phyloP scores from a whole-genome alignment of 163 green algal genomes.

The Prototheca stagnorum region DNA sequence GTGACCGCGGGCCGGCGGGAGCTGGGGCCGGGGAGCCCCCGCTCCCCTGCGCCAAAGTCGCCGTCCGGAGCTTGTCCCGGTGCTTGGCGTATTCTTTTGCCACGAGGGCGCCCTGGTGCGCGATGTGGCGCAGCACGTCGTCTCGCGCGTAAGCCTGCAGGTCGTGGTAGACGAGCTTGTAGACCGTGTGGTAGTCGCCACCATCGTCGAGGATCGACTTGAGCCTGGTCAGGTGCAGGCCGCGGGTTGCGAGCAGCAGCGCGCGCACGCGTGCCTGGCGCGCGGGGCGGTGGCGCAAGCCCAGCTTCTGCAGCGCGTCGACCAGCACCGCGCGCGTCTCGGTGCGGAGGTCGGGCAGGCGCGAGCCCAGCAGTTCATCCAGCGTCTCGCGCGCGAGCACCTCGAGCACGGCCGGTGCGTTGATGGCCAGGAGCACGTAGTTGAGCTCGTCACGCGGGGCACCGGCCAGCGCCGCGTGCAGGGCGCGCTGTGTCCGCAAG shows the following conservation, averaged over 20 bases:
- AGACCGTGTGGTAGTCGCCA: slow-evolving; percentile 40
- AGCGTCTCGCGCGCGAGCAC: slow-evolving; percentile 17
- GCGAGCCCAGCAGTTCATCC: slow-evolving; percentile 12
- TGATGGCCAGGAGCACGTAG: slow-evolving; percentile 32
- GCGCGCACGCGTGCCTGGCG: slow-evolving; percentile 23
- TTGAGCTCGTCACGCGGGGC: slow-evolving; percentile 25
- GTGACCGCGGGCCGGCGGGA: background rate
- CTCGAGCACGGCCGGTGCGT: slow-evolving; percentile 26
- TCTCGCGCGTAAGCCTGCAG: slow-evolving; percentile 21
- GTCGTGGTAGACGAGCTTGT: slow-evolving; percentile 40
- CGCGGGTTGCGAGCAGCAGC: slow-evolving; percentile 24
- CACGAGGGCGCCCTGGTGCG: slow-evolving; percentile 12
- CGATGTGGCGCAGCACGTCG: slow-evolving; percentile 28
- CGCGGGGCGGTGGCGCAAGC: slow-evolving; percentile 26
- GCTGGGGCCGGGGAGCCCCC: background rate
- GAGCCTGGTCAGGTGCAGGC: slow-evolving; percentile 28
- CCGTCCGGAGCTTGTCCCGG: background rate
- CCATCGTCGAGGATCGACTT: slow-evolving; percentile 37
- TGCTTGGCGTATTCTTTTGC: slow-evolving; percentile 6
- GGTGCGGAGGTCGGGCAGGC: slow-evolving; percentile 17
- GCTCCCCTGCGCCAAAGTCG: background rate
- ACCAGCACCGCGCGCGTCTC: slow-evolving; percentile 27
- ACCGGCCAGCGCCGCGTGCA: slow-evolving; percentile 15
- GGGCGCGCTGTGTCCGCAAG: slow-evolving; percentile 5
- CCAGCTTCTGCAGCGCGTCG: slow-evolving; percentile 41